A percentile compares a stretch with the other conserved stretches of the same genome.
phyloP scores from a whole-genome alignment of 192 early-diverging fungal species.

The Chytriomyces sp. region DNA sequence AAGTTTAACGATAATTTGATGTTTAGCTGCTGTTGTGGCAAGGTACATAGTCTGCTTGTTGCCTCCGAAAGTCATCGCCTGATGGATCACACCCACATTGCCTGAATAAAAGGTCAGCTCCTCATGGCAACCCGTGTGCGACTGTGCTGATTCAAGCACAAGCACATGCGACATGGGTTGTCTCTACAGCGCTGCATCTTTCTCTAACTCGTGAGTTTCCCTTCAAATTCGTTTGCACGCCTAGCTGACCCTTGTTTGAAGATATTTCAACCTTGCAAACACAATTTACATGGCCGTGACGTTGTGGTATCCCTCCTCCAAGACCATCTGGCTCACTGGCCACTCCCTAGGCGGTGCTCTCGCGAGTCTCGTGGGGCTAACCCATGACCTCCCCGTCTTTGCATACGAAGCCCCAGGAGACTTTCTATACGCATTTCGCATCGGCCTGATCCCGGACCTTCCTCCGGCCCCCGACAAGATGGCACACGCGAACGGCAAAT shows the following conservation, averaged over 20 bases:
- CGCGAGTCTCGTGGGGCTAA: constrained; percentile 73
- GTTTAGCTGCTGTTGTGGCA: constrained; percentile 96
- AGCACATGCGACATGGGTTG: constrained; percentile 39
- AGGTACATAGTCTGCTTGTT: constrained; percentile 52
- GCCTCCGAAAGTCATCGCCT: not conserved
- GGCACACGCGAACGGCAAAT: not conserved
- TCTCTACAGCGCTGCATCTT: constrained; percentile 16
- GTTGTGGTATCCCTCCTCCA: constrained; percentile 63
- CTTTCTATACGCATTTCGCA: constrained; percentile 67
- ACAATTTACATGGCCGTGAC: constrained; percentile 70
- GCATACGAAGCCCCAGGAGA: constrained; percentile 88
- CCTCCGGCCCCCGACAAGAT: constrained; percentile 4
- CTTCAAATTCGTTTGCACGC: not conserved
- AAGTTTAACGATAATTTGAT: constrained; percentile 82
- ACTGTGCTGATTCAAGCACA: constrained; percentile 56
- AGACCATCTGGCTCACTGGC: constrained; percentile 78
- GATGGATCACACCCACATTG: not conserved
- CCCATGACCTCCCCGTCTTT: constrained; percentile 81
- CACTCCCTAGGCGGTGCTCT: constrained; percentile 65
- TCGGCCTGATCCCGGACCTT: constrained; percentile 71
- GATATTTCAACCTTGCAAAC: constrained; percentile 70
- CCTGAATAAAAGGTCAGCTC: constrained; percentile 46
- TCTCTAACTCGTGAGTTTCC: constrained; percentile 13
- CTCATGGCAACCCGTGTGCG: constrained; percentile 82
- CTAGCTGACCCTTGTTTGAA: too few relatives aligned